A percentile compares a stretch with the other conserved stretches of the same genome.
Evolutionary conservation across 257 asterid species (phyloP).

Genomic region (Forsythia suspensa): DNA sequence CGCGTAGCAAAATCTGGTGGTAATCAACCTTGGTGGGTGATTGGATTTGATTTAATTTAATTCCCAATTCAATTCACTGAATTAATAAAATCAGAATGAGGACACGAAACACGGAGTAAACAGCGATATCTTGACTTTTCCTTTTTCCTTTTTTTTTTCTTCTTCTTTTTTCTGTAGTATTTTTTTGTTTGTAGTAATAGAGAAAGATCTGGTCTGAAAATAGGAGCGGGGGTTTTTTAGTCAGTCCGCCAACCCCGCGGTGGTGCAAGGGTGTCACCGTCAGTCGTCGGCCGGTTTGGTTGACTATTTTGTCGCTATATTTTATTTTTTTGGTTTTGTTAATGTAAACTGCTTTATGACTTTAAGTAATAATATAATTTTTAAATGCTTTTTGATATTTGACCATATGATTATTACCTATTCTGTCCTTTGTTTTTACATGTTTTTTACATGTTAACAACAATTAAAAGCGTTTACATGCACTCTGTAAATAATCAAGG

Average conservation of each 20-base stretch:
- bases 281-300: slow-evolving; percentile 30
- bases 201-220: slow-evolving; percentile 19
- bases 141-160: neutral
- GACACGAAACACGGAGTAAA: slow-evolving; percentile 49
- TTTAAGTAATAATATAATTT: neutral
- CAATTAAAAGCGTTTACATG: no score
- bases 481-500: no score
- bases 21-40: slow-evolving; percentile 8
- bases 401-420: slow-evolving; percentile 13
- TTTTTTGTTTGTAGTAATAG: neutral
- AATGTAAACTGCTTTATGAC: slow-evolving; percentile 16
- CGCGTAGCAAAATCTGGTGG: slow-evolving; percentile 39
- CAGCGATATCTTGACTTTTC: slow-evolving; percentile 45
- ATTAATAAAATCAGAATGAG: slow-evolving; percentile 26
- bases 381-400: slow-evolving; percentile 15
- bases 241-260: slow-evolving; percentile 16
- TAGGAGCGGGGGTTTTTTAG: neutral
- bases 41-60: slow-evolving; percentile 27
- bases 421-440: neutral
- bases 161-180: no score
- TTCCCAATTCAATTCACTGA: slow-evolving; percentile 28
- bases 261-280: slow-evolving; percentile 28
- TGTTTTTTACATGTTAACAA: neutral
- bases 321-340: slow-evolving; percentile 18
- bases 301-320: slow-evolving; percentile 34